These are phyloP conservation scores for Barnettozyma siamensis DNA, from an alignment of 805 yeast species.

Conservation along the genomic window DNA sequence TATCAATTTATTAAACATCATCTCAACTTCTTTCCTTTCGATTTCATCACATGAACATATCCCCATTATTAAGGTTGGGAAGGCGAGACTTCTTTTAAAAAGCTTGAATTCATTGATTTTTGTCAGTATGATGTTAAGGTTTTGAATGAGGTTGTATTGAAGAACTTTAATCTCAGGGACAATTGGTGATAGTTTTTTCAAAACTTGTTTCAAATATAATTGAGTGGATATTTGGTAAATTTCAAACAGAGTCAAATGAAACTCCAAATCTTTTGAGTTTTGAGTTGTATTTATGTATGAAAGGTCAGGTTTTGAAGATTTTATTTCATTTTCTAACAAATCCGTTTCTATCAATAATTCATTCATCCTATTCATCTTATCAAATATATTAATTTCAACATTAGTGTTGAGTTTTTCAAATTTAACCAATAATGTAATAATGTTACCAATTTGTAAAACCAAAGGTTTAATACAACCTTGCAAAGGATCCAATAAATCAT, in stretches of 20 bases:
- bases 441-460: constrained; percentile 21
- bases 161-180: constrained; percentile 47
- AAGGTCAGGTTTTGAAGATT: constrained; percentile 42
- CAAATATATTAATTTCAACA: constrained; percentile 12
- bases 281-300: constrained; percentile 14
- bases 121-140: constrained; percentile 36
- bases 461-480: constrained; percentile 25
- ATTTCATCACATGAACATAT: constrained; percentile 22
- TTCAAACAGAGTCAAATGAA: constrained; percentile 55
- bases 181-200: constrained; percentile 44
- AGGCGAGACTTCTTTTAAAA: constrained; percentile 43
- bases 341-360: constrained; percentile 18
- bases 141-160: constrained; percentile 41
- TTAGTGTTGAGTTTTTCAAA: constrained; percentile 10
- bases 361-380: constrained; percentile 14
- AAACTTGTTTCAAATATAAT: constrained; percentile 48
- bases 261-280: constrained; percentile 39
- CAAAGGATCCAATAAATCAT: constrained; percentile 11
- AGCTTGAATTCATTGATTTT: constrained; percentile 34
- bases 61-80: constrained; percentile 36
- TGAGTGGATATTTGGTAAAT: constrained; percentile 50
- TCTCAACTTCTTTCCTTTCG: constrained; percentile 22
- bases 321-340: constrained; percentile 38
- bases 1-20: constrained; percentile 24
- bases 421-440: constrained; percentile 19